Evolutionary conservation across 495 filamentous ascomycete genomes (phyloP), one percentile per base, ranked within the genome.

Genomic region (Penicillium lagena): DNA sequence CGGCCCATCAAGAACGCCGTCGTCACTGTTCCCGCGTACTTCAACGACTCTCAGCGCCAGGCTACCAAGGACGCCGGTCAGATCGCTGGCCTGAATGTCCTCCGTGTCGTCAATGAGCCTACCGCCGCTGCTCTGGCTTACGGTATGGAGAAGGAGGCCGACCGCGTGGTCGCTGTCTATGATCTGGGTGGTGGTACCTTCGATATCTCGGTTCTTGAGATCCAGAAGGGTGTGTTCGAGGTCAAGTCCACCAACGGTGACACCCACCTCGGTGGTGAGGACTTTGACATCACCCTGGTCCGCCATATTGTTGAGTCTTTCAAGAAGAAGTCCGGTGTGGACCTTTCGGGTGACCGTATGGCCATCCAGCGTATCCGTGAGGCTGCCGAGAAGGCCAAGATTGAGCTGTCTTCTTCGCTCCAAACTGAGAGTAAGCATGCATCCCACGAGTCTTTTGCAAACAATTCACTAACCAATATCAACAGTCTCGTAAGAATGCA

Each of bases 301-400:
- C 94, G 93, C 59, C 82, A 96, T 79, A 77, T 98, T 31, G 89
- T 96, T 40, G 78, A 86, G 67, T 81, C 94, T 62, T 98, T 98
- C 79, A 96, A 96, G 86, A 88, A 87, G 71, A 89, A 96, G 45
- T 86, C 85, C 29, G 85, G 89, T 42, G 87, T 97, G 47, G 94
- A 98, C 67, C 80, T 98, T 40, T 86, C 86, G 31, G 71, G 71
- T 52, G 93, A 98, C 78, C 90, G 93, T 60, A 97, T 98, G 93
- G 93, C 93, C 46, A 94, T 98, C 56, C 93, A 98, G 78, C 81
- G 93, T 75, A 96, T 98, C 67, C 93, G 93, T 72, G 93, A 98
- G 76, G 93, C 93, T 51, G 93, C 94, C 50, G 93, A 98, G 82
- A 98, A 98, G 83, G 93, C 93, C 63, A 98, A 98, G 87, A 98